Evolutionary conservation across 208 protist genomes (phyloP), one percentile per base, ranked within the genome.

Genomic region (Trichomonas vaginalis): DNA sequence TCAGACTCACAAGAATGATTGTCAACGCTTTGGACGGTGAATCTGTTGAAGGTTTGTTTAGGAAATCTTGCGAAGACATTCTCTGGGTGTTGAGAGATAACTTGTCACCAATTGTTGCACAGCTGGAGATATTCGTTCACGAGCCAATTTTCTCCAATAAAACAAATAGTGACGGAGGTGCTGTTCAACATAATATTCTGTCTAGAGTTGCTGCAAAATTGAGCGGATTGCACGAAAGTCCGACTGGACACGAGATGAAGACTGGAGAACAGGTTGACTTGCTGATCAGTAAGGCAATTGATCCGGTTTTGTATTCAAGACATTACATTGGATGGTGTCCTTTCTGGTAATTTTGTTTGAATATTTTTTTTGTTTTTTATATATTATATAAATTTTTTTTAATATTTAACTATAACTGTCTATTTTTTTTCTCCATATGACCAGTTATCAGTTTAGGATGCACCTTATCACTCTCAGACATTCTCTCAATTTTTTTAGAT

Each of bases 1-100:
- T 99, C 97, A 97, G 98, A 39, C 97, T 99, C 0, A 99, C 98
- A 21, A 98, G 98, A 95, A 99, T 99, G 96, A 96, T 99, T 56
- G 97, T 98, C 14, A 98, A 99, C 95, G 98, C 96, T 4, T 98
- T 99, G 97, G 98, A 98, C 14, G 97, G 99, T 10, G 96, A 98
- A 0, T 98, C 98, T 23, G 97, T 97, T 9, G 98, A 98, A 95
- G 98, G 98, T 0, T 97, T 97, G 3, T 99, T 99, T 96, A 97
- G 98, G 32, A 96, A 96, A 0, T 96, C 96, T 48, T 99, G 98
- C 96, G 98, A 98, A 96, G 96, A 98, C 12, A 98, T 98, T 0
- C 96, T 99, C 49, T 97, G 97, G 15, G 98, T 98, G 48, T 97
- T 99, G 95, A 97, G 98, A 96, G 97, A 97, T 40, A 98, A 99